These are phyloP conservation scores for Penicillium simplicissimum DNA, from an alignment of 495 filamentous ascomycete species.

Conservation along the genomic window DNA sequence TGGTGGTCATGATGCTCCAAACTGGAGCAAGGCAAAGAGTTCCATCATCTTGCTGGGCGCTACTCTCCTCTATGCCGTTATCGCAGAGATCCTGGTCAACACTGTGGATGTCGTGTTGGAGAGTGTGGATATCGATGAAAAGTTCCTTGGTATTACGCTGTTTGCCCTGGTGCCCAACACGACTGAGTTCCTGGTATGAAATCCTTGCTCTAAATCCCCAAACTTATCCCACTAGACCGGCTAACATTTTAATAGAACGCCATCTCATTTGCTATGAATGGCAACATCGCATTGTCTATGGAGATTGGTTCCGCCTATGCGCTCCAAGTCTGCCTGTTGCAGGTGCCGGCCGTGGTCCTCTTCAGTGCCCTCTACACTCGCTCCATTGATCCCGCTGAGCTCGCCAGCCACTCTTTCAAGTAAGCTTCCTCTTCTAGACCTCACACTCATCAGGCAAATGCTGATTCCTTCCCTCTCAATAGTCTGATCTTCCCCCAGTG, in stretches of 20 bases:
- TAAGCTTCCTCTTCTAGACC: conserved; percentile 30
- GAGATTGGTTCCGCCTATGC: conserved; percentile 98
- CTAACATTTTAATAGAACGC: conserved; percentile 71
- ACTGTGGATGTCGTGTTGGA: conserved; percentile 93
- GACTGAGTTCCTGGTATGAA: conserved; percentile 86
- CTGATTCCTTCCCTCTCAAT: background rate
- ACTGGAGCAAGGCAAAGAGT: conserved; percentile 93
- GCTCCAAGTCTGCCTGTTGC: conserved; percentile 94
- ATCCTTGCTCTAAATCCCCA: background rate
- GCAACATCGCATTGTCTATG: conserved; percentile 99
- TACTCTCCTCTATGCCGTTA: conserved; percentile 89
- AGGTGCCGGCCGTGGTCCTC: conserved; percentile 89
- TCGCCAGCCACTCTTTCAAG: conserved; percentile 79
- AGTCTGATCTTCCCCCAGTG: conserved; percentile 97
- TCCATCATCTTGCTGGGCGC: conserved; percentile 85
- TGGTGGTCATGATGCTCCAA: conserved; percentile 95
- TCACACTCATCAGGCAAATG: background rate
- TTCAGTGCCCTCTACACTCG: conserved; percentile 71
- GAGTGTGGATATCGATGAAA: conserved; percentile 90
- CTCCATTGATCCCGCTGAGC: conserved; percentile 54
- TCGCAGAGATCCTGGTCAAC: conserved; percentile 95
- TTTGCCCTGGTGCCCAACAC: conserved; percentile 98
- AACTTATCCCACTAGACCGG: background rate
- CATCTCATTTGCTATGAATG: conserved; percentile 99
- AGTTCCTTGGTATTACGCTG: conserved; percentile 95